Evolutionary conservation across 139 green algal species (phyloP), one percentile per base, ranked within the genome.

Genomic region (Chlorella sp.): DNA sequence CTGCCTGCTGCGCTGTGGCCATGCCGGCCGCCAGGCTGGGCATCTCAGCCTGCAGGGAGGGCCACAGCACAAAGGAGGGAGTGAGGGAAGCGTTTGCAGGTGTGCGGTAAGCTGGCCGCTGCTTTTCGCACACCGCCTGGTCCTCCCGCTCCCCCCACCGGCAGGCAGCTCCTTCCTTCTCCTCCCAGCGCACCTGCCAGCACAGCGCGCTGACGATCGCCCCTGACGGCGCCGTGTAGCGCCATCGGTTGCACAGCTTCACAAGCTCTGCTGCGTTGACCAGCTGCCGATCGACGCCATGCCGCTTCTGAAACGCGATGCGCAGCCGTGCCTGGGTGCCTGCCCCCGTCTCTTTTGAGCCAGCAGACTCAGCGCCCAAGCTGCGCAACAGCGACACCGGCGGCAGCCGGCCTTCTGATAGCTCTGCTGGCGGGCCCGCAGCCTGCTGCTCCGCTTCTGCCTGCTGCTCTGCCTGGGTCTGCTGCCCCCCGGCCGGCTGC

Each of bases 141-240:
- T 20, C 30, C 22, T 24, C 56, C 56, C 56, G 56, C 9, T 30
- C 3, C 56, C 56, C 22, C 56, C 56, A 14, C 56, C 56, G 9
- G 7, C 13, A 24, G 22, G 22, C 56, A 20, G 22, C 6, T 24
- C n/a, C n/a, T n/a, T n/a, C n/a, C n/a, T n/a, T n/a, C 56, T 24
- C 56, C 22, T 28, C 1, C 44, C 74, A 22, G 76, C 76, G 6
- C 76, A 82, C 76, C 76, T 82, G 56, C 76, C 76, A 82, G 56
- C 76, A 82, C 11, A 82, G 40, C 58, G 38, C 56, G 0, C 38
- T 38, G 3, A 82, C 38, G 0, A 11, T 9, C 7, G 40, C 38
- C 0, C 76, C 76, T 0, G 56, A 69, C 6, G 56, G 76, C 26
- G 76, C 56, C 28, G 24, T 73, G 40, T 40, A 44, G 9, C 58